Evolutionary conservation across 2,329 filamentous ascomycete species (phyloP).

Genomic region (Epichloe glyceriae): DNA sequence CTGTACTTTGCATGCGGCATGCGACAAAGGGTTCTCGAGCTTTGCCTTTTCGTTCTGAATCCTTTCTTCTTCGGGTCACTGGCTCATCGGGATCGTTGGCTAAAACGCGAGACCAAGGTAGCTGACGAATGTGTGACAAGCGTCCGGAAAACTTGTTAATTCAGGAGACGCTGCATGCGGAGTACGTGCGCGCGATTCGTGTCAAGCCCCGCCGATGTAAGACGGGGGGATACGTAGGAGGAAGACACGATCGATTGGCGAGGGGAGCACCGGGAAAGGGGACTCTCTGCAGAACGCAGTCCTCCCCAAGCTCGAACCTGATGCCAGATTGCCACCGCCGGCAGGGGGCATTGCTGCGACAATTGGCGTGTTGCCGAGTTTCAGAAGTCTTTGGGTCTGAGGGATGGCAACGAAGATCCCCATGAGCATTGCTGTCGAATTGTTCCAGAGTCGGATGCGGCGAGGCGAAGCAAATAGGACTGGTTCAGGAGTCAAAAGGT

Average conservation of each 20-base stretch:
- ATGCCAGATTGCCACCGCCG: conserved; percentile 5
- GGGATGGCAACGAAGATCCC: background rate
- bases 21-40: too few species aligned
- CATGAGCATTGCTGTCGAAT: background rate
- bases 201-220: too few species aligned
- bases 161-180: background rate
- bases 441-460: too few species aligned
- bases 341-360: conserved; percentile 7
- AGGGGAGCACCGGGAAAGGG: background rate
- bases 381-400: background rate
- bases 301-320: too few species aligned
- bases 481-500: too few species aligned
- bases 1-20: too few species aligned
- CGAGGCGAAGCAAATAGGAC: too few species aligned
- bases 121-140: background rate
- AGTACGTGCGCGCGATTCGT: too few species aligned
- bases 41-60: background rate
- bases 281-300: conserved; percentile 6
- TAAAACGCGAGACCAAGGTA: background rate
- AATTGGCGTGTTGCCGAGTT: conserved; percentile 9
- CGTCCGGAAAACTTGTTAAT: background rate
- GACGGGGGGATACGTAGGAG: too few species aligned
- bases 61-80: background rate
- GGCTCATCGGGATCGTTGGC: background rate
- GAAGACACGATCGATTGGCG: too few species aligned